These are phyloP conservation scores for Scheffersomyces lignosus DNA, from an alignment of 805 yeast species.

Conservation along the genomic window DNA sequence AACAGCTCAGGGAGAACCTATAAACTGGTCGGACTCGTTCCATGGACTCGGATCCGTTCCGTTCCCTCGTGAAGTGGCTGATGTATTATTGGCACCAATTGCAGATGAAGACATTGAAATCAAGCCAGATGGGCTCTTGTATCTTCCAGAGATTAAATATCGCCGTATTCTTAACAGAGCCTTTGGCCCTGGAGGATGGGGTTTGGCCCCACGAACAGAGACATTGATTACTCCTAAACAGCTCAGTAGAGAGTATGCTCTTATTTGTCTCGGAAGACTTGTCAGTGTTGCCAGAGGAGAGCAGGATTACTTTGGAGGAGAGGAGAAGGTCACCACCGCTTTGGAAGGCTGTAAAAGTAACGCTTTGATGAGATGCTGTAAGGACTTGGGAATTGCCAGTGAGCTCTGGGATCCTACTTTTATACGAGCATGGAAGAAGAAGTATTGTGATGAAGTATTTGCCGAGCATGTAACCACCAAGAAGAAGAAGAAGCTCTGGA, in stretches of 20 bases:
- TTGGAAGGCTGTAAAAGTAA: constrained; percentile 96
- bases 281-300: constrained; percentile 95
- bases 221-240: constrained; percentile 71
- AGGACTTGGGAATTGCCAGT: constrained; percentile 94
- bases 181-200: constrained; percentile 99
- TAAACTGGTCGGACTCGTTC: constrained; percentile 86
- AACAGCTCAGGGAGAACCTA: constrained; percentile 16
- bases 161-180: constrained; percentile 85
- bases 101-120: constrained; percentile 79
- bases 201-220: constrained; percentile 89
- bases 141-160: constrained; percentile 93
- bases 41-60: constrained; percentile 83
- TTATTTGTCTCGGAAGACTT: constrained; percentile 82
- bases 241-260: constrained; percentile 87
- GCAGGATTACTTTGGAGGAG: constrained; percentile 82
- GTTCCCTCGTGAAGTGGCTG: constrained; percentile 60
- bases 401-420: constrained; percentile 97
- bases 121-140: constrained; percentile 91
- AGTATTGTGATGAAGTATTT: constrained; percentile 73
- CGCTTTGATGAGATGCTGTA: constrained; percentile 97
- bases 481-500: constrained; percentile 90
- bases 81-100: constrained; percentile 62
- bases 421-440: constrained; percentile 48
- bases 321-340: constrained; percentile 88
- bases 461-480: constrained; percentile 82